A percentile compares a stretch with the other conserved stretches of the same genome.
Evolutionary conservation across 495 filamentous ascomycete genomes (phyloP).

Genomic region (Trichoderma asperelloides): DNA sequence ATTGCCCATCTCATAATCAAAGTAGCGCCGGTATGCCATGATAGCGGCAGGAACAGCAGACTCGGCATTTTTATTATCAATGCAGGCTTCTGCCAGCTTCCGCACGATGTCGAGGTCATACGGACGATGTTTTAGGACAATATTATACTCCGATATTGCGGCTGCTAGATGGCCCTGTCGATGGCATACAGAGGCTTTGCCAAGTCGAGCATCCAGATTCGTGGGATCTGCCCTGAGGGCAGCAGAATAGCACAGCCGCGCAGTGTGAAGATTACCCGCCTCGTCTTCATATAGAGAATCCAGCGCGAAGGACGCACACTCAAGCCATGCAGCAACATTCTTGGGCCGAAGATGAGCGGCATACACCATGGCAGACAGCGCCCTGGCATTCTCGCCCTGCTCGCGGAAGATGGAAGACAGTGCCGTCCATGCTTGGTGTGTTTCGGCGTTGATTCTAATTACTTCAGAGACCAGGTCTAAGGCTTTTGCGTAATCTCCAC

Average conservation of each 20-base stretch:
- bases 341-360: slow-evolving; percentile 66
- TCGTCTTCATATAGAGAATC: slow-evolving; percentile 44
- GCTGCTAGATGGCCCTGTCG: slow-evolving; percentile 46
- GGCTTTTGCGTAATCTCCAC: slow-evolving; percentile 55
- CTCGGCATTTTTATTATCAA: slow-evolving; percentile 43
- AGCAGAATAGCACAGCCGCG: slow-evolving; percentile 59
- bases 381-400: slow-evolving; percentile 57
- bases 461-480: slow-evolving; percentile 54
- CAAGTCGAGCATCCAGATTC: slow-evolving; percentile 48
- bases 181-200: slow-evolving; percentile 50
- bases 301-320: slow-evolving; percentile 56
- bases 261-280: slow-evolving; percentile 40
- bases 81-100: slow-evolving; percentile 54
- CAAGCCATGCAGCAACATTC: slow-evolving; percentile 57
- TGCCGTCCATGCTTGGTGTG: slow-evolving; percentile 67
- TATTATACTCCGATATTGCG: slow-evolving; percentile 55
- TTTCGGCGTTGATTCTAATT: slow-evolving; percentile 75
- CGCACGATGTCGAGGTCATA: slow-evolving; percentile 53
- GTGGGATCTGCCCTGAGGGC: slow-evolving; percentile 54
- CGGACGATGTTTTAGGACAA: slow-evolving; percentile 48
- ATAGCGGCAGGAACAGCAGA: slow-evolving; percentile 43
- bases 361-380: slow-evolving; percentile 56
- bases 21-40: slow-evolving; percentile 50
- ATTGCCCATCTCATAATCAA: slow-evolving; percentile 43
- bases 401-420: slow-evolving; percentile 64